Evolutionary conservation across 2,329 filamentous ascomycete species (phyloP), one percentile per base, ranked within the genome.

Genomic region (Beauveria pseudobassiana): DNA sequence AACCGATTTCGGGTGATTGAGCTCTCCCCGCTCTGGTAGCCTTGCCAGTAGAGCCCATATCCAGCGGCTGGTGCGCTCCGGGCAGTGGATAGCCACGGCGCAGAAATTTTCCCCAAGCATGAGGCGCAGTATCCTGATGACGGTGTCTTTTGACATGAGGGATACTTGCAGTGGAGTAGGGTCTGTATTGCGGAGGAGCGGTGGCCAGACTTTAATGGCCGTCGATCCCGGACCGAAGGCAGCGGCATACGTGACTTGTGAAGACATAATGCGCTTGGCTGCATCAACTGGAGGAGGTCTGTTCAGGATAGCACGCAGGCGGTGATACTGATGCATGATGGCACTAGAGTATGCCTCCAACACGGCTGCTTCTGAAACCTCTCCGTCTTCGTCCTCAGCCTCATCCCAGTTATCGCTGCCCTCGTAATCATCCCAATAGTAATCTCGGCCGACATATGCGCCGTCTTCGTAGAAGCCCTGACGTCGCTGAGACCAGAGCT

Each of bases 21-120:
- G 77, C 72, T 90, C 86, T 1, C 91, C 91, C 10, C 85, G 77
- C 42, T 90, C 89, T 0, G 89, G 87, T 63, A 93, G 80, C 62
- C 86, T 83, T 3, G 89, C 91, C 50, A 97, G 78, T 62, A 96
- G 74, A 0, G 88, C 87, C 93, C 92, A 97, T 4, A 90, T 78
- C 93, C 93, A 98, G 18, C 86, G 82, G 63, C 91, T 92, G 5
- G 90, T 86, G 53, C 87, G 82, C 67, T 84, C 82, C 82, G 28
- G 84, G 79, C 34, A 91, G 77, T 34, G 81, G 79, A 24, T 78
- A 74, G n/a, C 82, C 83, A 55, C 81, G 82, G 51, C 80, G 82
- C 59, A 88, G 80, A 57, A 89, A 84, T 63, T 84, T 85, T 58
- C 85, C 84, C 81, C 80, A 30, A 88, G 77, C n/a, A 90, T 75